These are phyloP conservation scores for Alnus glutinosa DNA, from an alignment of 306 rosid species.

Conservation along the genomic window DNA sequence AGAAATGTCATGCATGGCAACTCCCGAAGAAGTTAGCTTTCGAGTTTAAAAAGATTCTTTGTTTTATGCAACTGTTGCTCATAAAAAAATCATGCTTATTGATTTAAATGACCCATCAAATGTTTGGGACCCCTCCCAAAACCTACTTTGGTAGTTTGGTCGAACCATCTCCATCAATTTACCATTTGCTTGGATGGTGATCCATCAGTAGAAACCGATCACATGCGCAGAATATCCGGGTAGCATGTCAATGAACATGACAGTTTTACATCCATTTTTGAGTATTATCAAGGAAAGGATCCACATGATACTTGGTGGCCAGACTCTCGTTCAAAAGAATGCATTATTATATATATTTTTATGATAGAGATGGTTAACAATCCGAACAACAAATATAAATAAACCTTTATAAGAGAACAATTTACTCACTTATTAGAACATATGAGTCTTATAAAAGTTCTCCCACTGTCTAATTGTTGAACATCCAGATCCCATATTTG, in stretches of 20 bases:
- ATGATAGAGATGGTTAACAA: too few relatives aligned
- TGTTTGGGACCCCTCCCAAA: background rate
- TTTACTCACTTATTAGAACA: too few relatives aligned
- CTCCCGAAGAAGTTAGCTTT: background rate
- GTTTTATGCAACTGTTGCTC: background rate
- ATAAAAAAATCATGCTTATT: background rate
- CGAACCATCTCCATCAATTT: constrained; percentile 34
- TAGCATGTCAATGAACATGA: background rate
- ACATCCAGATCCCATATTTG: too few relatives aligned
- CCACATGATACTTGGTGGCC: too few relatives aligned
- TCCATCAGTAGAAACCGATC: background rate
- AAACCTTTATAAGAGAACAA: too few relatives aligned
- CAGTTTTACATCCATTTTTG: background rate
- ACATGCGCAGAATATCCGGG: background rate
- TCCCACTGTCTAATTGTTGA: too few relatives aligned
- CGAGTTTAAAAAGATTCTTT: background rate
- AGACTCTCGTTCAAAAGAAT: too few relatives aligned
- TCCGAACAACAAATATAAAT: too few relatives aligned
- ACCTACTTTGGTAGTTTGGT: constrained; percentile 19
- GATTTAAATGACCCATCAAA: background rate
- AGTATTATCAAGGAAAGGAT: too few relatives aligned
- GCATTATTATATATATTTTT: too few relatives aligned
- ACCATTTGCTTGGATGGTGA: background rate
- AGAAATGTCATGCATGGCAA: background rate
- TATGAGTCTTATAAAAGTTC: too few relatives aligned